phyloP scores from a whole-genome alignment of 345 rosid genomes.

The Hypericum androsaemum region DNA sequence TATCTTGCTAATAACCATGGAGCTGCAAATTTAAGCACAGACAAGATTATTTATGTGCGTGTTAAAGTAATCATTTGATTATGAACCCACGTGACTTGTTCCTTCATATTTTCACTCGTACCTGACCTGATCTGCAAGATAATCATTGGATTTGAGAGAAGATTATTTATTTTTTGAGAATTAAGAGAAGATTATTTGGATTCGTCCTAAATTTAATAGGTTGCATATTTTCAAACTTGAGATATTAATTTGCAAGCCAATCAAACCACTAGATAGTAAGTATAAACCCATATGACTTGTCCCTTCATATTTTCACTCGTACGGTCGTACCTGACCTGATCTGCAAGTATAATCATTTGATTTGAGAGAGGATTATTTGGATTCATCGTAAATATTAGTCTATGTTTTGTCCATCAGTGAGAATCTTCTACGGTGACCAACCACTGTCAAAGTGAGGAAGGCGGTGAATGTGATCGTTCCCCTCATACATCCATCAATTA shows the following conservation, averaged over 20 bases:
- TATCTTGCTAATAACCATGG: too few species aligned
- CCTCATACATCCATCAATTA: too few species aligned
- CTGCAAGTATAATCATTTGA: slow-evolving; percentile 29
- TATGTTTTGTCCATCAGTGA: slow-evolving; percentile 23
- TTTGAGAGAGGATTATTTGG: slow-evolving; percentile 9
- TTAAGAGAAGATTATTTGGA: slow-evolving; percentile 7
- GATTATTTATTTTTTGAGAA: neutral
- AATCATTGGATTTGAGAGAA: slow-evolving; percentile 32
- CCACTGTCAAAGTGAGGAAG: too few species aligned
- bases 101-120: neutral
- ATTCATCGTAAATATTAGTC: slow-evolving; percentile 18
- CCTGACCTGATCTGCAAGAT: neutral
- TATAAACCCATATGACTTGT: slow-evolving; percentile 3
- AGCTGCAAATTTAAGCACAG: too few species aligned
- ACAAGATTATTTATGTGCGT: too few species aligned
- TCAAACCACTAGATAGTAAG: too few species aligned
- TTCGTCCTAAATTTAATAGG: neutral
- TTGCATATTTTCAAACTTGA: too few species aligned
- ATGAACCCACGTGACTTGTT: slow-evolving; percentile 2
- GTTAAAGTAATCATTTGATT: too few species aligned
- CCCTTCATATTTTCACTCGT: neutral
- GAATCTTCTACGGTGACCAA: neutral
- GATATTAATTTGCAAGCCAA: too few species aligned
- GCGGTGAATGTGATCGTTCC: too few species aligned
- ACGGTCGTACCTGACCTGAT: neutral